Evolutionary conservation across 148 eudicot genomes (phyloP), one percentile per base, ranked within the genome.

Genomic region (Rheum nobile): DNA sequence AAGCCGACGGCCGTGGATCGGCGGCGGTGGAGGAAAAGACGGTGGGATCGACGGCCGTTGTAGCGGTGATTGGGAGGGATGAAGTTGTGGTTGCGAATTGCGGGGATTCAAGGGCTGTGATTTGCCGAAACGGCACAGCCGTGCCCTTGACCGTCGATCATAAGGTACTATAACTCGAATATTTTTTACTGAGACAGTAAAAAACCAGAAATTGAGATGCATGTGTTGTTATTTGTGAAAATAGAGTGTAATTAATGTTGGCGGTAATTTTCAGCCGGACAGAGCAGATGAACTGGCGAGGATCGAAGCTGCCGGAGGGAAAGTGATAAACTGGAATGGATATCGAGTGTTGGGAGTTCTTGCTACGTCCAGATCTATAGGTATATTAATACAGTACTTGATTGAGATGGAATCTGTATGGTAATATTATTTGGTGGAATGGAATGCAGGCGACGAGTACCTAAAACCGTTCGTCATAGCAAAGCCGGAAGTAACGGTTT

Each of bases 71-170:
- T 1, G 88, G 91, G 0, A 78, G 72, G 31, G 84, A 86, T 17
- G 89, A 79, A 79, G 38, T 89, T 34, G 86, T 91, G 17, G 89
- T 91, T 4, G 97, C 92, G 2, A 91, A 91, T 75, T 91, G 96
- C 67, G 96, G 96, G 0, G 97, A 88, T 80, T 89, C 97, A 10
- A 88, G 91, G 76, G 97, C 87, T 42, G 90, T 91, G 59, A 59
- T 91, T 42, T 87, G 83, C 3, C 80, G 89, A 0, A 77, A 68
- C 8, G 90, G 92, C 13, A 80, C 73, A n/a, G 86, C 85, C 1
- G 70, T 89, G 1, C 84, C 87, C 7, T 63, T 91, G 79, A 84
- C 97, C 14, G 71, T 46, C 59, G 97, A 91, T 84, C 94, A 89
- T 54, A 89, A 91, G 97, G 97, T 91, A 80, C 22, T 2, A 10